These are phyloP conservation scores for Ceratocystis huliohia DNA, from an alignment of 2,329 filamentous ascomycete genomes.

Conservation along the genomic window DNA sequence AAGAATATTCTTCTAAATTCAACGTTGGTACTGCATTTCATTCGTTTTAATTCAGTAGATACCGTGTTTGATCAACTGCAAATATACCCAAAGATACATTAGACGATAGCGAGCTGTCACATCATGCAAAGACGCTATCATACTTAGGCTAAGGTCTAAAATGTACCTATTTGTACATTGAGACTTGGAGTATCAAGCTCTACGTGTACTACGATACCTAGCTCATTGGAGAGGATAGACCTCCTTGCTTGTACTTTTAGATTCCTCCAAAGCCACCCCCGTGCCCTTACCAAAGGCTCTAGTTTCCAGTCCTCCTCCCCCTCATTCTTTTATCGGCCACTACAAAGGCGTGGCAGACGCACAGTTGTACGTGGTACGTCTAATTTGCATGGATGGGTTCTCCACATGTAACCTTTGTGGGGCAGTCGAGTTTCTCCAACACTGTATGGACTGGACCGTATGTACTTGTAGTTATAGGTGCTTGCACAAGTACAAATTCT, in stretches of 20 bases:
- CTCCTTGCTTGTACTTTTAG: too few species aligned
- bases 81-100: neutral
- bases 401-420: neutral
- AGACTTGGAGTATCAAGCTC: too few species aligned
- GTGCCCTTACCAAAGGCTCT: too few species aligned
- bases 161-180: too few species aligned
- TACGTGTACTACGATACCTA: too few species aligned
- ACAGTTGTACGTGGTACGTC: too few species aligned
- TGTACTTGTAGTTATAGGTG: neutral
- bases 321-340: too few species aligned
- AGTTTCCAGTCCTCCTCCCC: too few species aligned
- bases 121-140: neutral
- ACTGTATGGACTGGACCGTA: neutral
- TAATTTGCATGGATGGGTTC: neutral
- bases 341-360: too few species aligned
- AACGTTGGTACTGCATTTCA: neutral
- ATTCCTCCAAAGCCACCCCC: too few species aligned
- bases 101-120: neutral
- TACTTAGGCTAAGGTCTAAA: neutral
- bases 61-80: neutral
- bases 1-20: neutral
- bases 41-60: too few species aligned
- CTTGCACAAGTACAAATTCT: neutral
- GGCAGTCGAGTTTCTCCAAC: constrained; percentile 3
- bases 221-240: too few species aligned